These are phyloP conservation scores for Fusarium hostae DNA, from an alignment of 2,329 filamentous ascomycete genomes.

Conservation along the genomic window DNA sequence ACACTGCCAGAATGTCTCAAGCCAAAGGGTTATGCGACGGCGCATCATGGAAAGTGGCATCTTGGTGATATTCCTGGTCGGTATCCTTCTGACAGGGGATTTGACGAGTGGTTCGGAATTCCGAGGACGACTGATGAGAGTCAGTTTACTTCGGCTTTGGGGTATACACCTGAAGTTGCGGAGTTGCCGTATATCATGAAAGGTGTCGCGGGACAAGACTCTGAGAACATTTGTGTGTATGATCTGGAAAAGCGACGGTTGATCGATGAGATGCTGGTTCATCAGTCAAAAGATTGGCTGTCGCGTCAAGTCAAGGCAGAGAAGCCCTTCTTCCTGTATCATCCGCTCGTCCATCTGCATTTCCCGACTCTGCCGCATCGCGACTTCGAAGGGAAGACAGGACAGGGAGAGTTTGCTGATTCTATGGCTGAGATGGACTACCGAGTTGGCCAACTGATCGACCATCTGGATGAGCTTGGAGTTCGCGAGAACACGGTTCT, in stretches of 20 bases:
- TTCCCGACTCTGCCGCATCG: constrained; percentile 49
- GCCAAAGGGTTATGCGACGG: constrained; percentile 42
- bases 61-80: constrained; percentile 49
- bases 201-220: constrained; percentile 40
- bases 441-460: constrained; percentile 47
- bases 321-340: constrained; percentile 49
- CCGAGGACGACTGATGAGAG: constrained; percentile 51
- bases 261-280: constrained; percentile 50
- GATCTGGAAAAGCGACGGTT: constrained; percentile 46
- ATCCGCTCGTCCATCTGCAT: constrained; percentile 49
- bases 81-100: constrained; percentile 51
- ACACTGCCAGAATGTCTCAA: constrained; percentile 48
- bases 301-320: constrained; percentile 37
- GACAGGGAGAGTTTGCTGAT: constrained; percentile 48
- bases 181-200: constrained; percentile 51
- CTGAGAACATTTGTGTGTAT: constrained; percentile 48
- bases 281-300: constrained; percentile 48
- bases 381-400: constrained; percentile 45
- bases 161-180: constrained; percentile 48
- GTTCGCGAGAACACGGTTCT: constrained; percentile 47
- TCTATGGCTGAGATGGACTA: constrained; percentile 51
- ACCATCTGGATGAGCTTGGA: constrained; percentile 46
- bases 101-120: constrained; percentile 53
- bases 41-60: constrained; percentile 53
- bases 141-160: constrained; percentile 49